These are phyloP conservation scores for Teunomyces kruisii DNA, from an alignment of 805 yeast species.

Conservation along the genomic window DNA sequence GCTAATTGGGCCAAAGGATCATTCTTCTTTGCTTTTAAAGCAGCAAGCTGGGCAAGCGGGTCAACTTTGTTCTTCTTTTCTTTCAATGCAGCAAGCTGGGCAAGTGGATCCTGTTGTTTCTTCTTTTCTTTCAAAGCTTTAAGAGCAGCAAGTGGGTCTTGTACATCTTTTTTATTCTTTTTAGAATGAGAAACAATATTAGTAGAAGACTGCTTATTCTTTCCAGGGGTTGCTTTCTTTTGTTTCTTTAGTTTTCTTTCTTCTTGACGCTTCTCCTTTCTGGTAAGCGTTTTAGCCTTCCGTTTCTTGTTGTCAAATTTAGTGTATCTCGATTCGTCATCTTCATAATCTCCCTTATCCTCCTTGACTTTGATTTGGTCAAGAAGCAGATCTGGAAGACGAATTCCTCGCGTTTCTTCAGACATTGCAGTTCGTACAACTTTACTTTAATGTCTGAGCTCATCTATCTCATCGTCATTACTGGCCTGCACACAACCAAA, in stretches of 20 bases:
- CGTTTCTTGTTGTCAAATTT: constrained; percentile 20
- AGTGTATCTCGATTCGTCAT: constrained; percentile 26
- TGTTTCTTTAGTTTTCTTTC: constrained; percentile 33
- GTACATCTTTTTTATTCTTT: constrained; percentile 3
- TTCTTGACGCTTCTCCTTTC: constrained; percentile 37
- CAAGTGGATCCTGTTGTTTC: constrained; percentile 8
- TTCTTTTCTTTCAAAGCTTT: constrained; percentile 13
- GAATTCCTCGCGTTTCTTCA: constrained; percentile 43
- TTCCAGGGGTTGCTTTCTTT: constrained; percentile 17
- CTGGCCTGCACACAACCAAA: background rate
- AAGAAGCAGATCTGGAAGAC: constrained; percentile 53
- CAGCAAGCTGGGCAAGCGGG: constrained; percentile 9
- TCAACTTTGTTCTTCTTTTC: constrained; percentile 9
- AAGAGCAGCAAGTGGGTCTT: constrained; percentile 15
- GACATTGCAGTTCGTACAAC: background rate
- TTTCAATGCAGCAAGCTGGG: constrained; percentile 8
- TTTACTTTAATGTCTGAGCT: background rate
- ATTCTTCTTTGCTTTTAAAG: constrained; percentile 11
- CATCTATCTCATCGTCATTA: constrained; percentile 2
- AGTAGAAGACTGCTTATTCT: background rate
- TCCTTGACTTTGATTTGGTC: constrained; percentile 48
- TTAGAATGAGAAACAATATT: background rate
- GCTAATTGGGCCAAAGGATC: constrained; percentile 25
- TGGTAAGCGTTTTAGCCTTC: constrained; percentile 23
- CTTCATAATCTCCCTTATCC: constrained; percentile 45